Evolutionary conservation across 768 basidiomycete species (phyloP).

Genomic region (Lyophyllum shimeji): DNA sequence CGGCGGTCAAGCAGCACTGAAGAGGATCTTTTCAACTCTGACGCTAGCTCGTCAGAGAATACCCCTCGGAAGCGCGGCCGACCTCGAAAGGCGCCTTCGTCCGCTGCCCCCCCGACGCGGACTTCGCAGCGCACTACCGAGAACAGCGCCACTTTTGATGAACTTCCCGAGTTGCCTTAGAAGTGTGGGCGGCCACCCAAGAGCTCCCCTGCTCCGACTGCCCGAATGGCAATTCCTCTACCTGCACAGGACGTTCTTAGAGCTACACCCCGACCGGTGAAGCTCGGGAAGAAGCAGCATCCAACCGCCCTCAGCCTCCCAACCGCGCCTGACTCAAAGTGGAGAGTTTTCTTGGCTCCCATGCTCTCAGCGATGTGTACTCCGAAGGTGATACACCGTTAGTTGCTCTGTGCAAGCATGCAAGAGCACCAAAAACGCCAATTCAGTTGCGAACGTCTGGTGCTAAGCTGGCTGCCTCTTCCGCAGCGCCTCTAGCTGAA

Average conservation of each 20-base stretch:
- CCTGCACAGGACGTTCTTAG: neutral
- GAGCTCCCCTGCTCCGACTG: neutral
- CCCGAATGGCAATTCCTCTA: neutral
- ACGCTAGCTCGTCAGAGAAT: constrained; percentile 1
- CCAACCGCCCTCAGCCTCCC: neutral
- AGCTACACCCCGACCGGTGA: neutral
- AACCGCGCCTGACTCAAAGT: constrained; percentile 12
- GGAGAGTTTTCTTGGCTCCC: constrained; percentile 25
- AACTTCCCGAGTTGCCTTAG: neutral
- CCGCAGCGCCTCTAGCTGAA: neutral
- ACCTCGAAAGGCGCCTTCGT: neutral
- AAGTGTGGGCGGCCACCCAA: constrained; percentile 14
- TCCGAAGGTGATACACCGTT: constrained; percentile 5
- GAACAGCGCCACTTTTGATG: neutral
- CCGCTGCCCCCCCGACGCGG: neutral
- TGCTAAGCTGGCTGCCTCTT: neutral
- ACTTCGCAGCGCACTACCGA: neutral
- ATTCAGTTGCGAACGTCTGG: neutral
- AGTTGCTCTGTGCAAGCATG: neutral
- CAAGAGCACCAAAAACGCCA: neutral
- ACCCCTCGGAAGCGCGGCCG: constrained; percentile 1
- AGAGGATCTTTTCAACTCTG: constrained; percentile 7
- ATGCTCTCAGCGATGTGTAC: constrained; percentile 10
- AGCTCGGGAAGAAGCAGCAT: constrained; percentile 1
- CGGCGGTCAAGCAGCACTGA: neutral